These are phyloP conservation scores for Botrytis sinoallii DNA, from an alignment of 2,329 filamentous ascomycete genomes.

Conservation along the genomic window DNA sequence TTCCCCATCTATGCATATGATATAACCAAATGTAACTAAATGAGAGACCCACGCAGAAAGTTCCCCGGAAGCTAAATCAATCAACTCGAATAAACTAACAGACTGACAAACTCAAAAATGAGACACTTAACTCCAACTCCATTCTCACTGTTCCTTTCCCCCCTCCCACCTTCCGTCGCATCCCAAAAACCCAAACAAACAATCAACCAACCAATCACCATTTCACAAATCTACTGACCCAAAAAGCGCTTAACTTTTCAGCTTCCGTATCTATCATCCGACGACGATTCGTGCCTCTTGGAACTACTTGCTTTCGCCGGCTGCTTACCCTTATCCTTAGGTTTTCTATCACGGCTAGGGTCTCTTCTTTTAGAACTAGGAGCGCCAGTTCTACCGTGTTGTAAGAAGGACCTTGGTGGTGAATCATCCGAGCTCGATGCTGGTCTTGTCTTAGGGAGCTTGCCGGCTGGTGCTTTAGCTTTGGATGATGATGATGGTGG, in stretches of 20 bases:
- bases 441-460: too few relatives aligned
- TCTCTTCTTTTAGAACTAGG: too few relatives aligned
- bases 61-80: not conserved
- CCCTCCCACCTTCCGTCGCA: not conserved
- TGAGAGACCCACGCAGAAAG: not conserved
- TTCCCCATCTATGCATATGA: not conserved
- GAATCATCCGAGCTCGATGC: too few relatives aligned
- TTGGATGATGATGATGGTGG: too few relatives aligned
- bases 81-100: not conserved
- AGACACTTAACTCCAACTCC: not conserved
- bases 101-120: not conserved
- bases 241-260: not conserved
- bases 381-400: too few relatives aligned
- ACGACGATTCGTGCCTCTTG: too few relatives aligned
- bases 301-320: not conserved
- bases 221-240: not conserved
- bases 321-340: too few relatives aligned
- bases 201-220: not conserved
- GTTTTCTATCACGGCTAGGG: too few relatives aligned
- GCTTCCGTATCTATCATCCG: too few relatives aligned
- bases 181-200: not conserved
- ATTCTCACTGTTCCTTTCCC: not conserved
- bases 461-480: too few relatives aligned
- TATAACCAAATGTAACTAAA: not conserved
- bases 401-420: too few relatives aligned